A percentile compares a stretch with the other conserved stretches of the same genome.
phyloP scores from a whole-genome alignment of 169 alveolate species.

The Cryptosporidium tyzzeri region DNA sequence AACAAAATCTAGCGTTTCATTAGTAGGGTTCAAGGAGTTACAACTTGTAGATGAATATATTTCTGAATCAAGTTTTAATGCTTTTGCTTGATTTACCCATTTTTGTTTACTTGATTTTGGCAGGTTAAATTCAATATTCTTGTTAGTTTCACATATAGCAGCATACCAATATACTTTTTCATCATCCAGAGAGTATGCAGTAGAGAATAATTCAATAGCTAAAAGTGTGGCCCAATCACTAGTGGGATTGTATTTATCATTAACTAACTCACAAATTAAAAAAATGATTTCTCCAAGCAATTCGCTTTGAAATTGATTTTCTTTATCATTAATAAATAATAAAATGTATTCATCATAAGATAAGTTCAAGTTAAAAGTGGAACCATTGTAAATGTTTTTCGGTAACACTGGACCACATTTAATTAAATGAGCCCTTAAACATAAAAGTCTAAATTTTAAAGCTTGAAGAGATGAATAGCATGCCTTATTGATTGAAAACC shows the following conservation, averaged over 20 bases:
- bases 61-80: background rate
- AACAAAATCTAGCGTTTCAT: constrained; percentile 35
- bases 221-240: constrained; percentile 27
- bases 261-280: constrained; percentile 26
- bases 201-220: constrained; percentile 47
- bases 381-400: background rate
- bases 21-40: constrained; percentile 25
- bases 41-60: background rate
- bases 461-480: constrained; percentile 51
- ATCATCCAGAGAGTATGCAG: constrained; percentile 51
- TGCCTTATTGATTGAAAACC: constrained; percentile 49
- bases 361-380: constrained; percentile 38
- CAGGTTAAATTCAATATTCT: background rate
- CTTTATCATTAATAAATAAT: constrained; percentile 15
- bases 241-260: background rate
- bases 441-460: constrained; percentile 41
- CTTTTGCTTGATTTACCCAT: constrained; percentile 13
- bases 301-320: background rate
- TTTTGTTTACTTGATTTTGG: constrained; percentile 2
- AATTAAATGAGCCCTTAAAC: constrained; percentile 30
- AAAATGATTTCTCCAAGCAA: constrained; percentile 46
- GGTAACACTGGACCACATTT: constrained; percentile 36
- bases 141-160: constrained; percentile 13
- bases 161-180: constrained; percentile 53
- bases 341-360: constrained; percentile 30